A percentile compares a stretch with the other conserved stretches of the same genome.
phyloP scores from a whole-genome alignment of 768 basidiomycete species.

The Suillus weaverae region DNA sequence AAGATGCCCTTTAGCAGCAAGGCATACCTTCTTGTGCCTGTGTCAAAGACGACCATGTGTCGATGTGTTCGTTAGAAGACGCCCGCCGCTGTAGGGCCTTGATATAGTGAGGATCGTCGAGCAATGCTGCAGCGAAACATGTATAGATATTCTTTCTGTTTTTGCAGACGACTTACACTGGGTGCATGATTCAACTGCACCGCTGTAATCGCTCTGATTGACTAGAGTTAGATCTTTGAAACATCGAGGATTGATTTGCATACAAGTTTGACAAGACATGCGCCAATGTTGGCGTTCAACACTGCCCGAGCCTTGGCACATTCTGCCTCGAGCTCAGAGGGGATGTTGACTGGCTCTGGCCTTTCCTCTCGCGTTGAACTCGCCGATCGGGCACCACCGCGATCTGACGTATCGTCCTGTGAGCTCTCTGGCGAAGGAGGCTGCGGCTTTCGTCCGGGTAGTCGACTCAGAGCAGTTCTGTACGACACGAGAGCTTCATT shows the following conservation, averaged over 20 bases:
- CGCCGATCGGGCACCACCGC: neutral
- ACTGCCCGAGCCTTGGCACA: conserved; percentile 65
- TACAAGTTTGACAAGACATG: conserved; percentile 80
- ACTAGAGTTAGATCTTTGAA: conserved; percentile 1
- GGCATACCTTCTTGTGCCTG: conserved; percentile 79
- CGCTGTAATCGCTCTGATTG: conserved; percentile 70
- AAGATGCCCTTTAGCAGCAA: neutral
- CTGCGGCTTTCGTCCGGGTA: conserved; percentile 52
- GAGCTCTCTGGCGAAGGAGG: conserved; percentile 20
- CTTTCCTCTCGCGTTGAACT: conserved; percentile 17
- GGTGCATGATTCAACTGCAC: conserved; percentile 78
- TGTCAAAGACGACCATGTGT: conserved; percentile 80
- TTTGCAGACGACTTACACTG: conserved; percentile 47
- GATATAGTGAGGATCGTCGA: conserved; percentile 80
- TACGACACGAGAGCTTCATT: conserved; percentile 72
- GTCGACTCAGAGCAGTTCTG: conserved; percentile 58
- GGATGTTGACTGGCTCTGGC: conserved; percentile 14
- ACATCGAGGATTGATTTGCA: conserved; percentile 24
- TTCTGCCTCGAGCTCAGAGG: conserved; percentile 42
- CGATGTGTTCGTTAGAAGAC: conserved; percentile 74
- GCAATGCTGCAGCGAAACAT: conserved; percentile 57
- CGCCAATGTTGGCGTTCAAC: conserved; percentile 85
- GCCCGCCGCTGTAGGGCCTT: conserved; percentile 93
- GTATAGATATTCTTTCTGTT: neutral
- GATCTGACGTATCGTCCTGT: conserved; percentile 15